Percentiles rank a stretch among this genome's conserved stretches.
These are phyloP conservation scores for Sarcodon aspratus DNA, from an alignment of 768 basidiomycete genomes.

Conservation along the genomic window DNA sequence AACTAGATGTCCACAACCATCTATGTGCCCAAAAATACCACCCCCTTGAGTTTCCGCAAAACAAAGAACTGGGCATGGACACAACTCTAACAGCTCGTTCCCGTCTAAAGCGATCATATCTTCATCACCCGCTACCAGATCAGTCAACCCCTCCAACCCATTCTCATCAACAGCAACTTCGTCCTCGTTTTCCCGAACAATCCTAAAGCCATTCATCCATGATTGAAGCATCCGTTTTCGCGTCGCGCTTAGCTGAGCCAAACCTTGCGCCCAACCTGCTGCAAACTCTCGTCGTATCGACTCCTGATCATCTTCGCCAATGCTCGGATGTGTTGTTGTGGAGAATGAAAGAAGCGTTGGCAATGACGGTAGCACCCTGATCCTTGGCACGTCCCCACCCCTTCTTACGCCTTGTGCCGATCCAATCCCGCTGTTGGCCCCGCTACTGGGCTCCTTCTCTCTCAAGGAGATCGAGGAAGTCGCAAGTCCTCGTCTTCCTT, in stretches of 20 bases:
- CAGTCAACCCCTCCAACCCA: slow-evolving; percentile 20
- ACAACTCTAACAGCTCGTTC: background rate
- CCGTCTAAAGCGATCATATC: slow-evolving; percentile 13
- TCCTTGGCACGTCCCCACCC: slow-evolving; percentile 14
- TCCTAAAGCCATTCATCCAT: slow-evolving; percentile 31
- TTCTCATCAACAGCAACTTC: slow-evolving; percentile 6
- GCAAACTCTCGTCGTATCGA: slow-evolving; percentile 40
- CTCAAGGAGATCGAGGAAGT: slow-evolving; percentile 51
- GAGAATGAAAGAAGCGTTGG: slow-evolving; percentile 39
- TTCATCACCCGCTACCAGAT: slow-evolving; percentile 13
- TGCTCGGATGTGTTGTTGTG: slow-evolving; percentile 19
- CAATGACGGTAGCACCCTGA: slow-evolving; percentile 46
- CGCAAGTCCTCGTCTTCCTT: slow-evolving; percentile 53
- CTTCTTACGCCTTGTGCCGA: background rate
- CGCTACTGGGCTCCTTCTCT: background rate
- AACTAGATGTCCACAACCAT: slow-evolving; percentile 26
- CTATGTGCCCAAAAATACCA: slow-evolving; percentile 14
- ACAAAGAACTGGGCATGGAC: slow-evolving; percentile 23
- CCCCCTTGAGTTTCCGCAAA: slow-evolving; percentile 21
- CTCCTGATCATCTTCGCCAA: slow-evolving; percentile 23
- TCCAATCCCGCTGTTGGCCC: background rate
- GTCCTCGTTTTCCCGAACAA: slow-evolving; percentile 21
- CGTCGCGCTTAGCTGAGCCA: slow-evolving; percentile 38
- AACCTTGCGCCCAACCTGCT: slow-evolving; percentile 52
- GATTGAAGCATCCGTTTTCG: slow-evolving; percentile 33